A percentile compares a stretch with the other conserved stretches of the same genome.
Conservation (phyloP, 2,329 filamentous ascomycete genomes). For the Sporothrix pseudoabietina region DNA sequence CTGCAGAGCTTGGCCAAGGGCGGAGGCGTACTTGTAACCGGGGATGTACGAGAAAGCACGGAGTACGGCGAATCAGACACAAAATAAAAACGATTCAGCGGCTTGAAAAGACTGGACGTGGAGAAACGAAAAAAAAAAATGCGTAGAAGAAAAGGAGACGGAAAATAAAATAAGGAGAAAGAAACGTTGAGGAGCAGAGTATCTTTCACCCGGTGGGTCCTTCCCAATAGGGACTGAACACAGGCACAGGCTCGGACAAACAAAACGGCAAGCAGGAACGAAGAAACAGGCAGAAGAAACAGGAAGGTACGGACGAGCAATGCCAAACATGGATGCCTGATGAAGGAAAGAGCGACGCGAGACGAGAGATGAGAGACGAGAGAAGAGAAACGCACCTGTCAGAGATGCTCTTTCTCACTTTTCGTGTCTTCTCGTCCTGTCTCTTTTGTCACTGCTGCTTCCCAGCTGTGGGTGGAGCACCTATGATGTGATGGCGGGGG, state of each 20-base stretch:
- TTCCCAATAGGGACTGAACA: background rate
- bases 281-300: background rate
- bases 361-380: background rate
- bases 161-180: background rate
- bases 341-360: background rate
- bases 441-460: background rate
- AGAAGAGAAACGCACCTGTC: background rate
- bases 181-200: background rate
- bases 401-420: background rate
- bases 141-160: background rate
- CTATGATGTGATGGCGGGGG: constrained; percentile 29
- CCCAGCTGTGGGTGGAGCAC: constrained; percentile 7
- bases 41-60: background rate
- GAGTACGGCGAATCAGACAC: background rate
- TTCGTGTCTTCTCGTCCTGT: background rate
- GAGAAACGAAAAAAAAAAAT: background rate
- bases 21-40: background rate
- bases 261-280: background rate
- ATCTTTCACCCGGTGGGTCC: background rate
- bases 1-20: background rate
- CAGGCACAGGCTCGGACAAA: background rate
- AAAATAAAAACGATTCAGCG: background rate
- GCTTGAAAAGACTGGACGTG: background rate
- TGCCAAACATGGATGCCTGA: background rate
- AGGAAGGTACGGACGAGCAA: background rate